Evolutionary conservation across 345 rosid genomes (phyloP).

Genomic region (Cardamine chenopodiifolia): DNA sequence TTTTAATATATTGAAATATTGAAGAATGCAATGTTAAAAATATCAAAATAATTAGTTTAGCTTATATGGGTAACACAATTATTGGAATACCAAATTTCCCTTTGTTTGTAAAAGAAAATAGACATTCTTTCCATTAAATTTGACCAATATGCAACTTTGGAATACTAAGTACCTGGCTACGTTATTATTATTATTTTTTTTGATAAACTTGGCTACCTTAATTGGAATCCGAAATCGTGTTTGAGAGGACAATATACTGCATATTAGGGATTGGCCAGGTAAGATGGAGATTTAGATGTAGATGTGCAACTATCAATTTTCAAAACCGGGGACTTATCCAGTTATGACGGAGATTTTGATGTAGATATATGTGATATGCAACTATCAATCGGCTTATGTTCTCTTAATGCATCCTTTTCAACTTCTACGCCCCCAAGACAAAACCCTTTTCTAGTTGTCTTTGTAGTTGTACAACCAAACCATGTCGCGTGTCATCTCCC

Average conservation of each 20-base stretch:
- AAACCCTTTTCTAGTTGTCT: constrained; percentile 25
- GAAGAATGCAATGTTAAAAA: too few species aligned
- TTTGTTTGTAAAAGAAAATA: neutral
- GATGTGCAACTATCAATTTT: constrained; percentile 10
- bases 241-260: neutral
- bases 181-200: too few species aligned
- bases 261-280: constrained; percentile 15
- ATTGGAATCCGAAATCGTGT: neutral
- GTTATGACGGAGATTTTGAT: constrained; percentile 10
- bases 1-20: neutral
- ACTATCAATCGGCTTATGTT: constrained; percentile 16
- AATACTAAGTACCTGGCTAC: neutral
- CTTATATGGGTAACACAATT: neutral
- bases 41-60: neutral
- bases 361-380: constrained; percentile 8
- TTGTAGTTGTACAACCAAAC: constrained; percentile 32
- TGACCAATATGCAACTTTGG: neutral
- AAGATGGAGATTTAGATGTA: constrained; percentile 12
- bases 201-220: neutral
- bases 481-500: constrained; percentile 34
- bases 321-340: constrained; percentile 8
- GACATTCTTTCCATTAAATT: neutral
- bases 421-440: constrained; percentile 29
- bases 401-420: constrained; percentile 22
- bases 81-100: neutral